These are phyloP conservation scores for Aspergillus candidus DNA, from an alignment of 2,329 filamentous ascomycete genomes.

Conservation along the genomic window DNA sequence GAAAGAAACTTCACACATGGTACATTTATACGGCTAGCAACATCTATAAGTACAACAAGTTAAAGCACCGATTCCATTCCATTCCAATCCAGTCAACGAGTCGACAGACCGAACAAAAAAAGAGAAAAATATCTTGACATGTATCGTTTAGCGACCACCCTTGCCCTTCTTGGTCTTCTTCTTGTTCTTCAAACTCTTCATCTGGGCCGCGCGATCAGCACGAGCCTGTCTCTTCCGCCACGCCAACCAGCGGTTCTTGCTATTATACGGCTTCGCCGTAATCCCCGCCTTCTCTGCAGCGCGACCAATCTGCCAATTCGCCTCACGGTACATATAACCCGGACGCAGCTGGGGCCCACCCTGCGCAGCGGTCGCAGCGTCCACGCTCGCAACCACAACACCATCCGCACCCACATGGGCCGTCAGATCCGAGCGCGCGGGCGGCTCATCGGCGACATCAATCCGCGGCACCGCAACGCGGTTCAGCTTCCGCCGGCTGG, in stretches of 20 bases:
- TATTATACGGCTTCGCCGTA: constrained; percentile 50
- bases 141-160: constrained; percentile 20
- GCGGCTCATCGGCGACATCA: constrained; percentile 9
- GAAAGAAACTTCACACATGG: constrained; percentile 12
- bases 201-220: constrained; percentile 47
- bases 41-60: background rate
- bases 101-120: constrained; percentile 10
- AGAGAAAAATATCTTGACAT: constrained; percentile 6
- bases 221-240: constrained; percentile 56
- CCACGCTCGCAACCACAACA: constrained; percentile 19
- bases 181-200: constrained; percentile 48
- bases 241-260: constrained; percentile 56
- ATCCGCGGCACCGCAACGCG: constrained; percentile 53
- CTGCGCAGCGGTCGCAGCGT: constrained; percentile 18
- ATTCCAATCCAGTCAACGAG: constrained; percentile 10
- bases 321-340: constrained; percentile 59
- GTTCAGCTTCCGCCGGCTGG: constrained; percentile 67
- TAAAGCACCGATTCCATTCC: too few species aligned
- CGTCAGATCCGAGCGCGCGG: constrained; percentile 20
- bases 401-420: constrained; percentile 19
- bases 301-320: constrained; percentile 63
- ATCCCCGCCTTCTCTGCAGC: constrained; percentile 56
- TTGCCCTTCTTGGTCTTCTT: constrained; percentile 38
- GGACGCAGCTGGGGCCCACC: constrained; percentile 40
- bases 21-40: constrained; percentile 18